Evolutionary conservation across 139 green algal genomes (phyloP).

Genomic region (Chlorella vulgaris): DNA sequence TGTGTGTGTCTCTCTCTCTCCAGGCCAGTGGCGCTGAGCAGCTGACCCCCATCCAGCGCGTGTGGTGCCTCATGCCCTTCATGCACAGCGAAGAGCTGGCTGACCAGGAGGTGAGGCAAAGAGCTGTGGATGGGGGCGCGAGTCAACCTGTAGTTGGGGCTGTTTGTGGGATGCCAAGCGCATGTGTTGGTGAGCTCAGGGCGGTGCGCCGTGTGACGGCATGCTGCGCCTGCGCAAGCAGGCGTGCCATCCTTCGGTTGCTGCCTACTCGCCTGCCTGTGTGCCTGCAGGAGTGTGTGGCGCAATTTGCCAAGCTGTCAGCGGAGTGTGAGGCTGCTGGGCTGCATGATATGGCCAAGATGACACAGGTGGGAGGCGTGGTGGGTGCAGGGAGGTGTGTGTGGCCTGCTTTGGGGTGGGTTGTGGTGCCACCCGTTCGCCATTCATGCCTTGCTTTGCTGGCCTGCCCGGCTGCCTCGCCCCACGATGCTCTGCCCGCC

Average conservation of each 20-base stretch:
- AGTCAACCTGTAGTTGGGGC: too few species aligned
- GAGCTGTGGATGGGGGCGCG: too few species aligned
- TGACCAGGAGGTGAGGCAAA: conserved; percentile 62
- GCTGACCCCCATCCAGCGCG: conserved; percentile 39
- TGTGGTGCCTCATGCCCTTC: conserved; percentile 53
- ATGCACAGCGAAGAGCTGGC: conserved; percentile 64
- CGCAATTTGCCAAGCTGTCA: neutral
- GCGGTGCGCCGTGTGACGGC: too few species aligned
- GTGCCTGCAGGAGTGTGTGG: conserved; percentile 40
- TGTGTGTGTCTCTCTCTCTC: too few species aligned
- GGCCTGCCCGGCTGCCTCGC: too few species aligned
- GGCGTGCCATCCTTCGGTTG: too few species aligned
- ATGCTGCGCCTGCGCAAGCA: neutral
- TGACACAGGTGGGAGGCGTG: neutral
- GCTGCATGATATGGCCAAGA: neutral
- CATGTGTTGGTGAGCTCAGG: too few species aligned
- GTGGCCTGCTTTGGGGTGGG: neutral
- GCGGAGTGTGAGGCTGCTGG: conserved; percentile 14
- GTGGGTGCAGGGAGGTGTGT: neutral
- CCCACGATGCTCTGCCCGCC: too few species aligned
- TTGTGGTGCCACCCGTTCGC: conserved; percentile 3
- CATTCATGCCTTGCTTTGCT: too few species aligned
- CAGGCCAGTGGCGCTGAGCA: conserved; percentile 28
- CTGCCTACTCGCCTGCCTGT: neutral
- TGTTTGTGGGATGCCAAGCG: neutral